Percentiles rank a stretch among this genome's conserved stretches.
These are phyloP conservation scores for Fraxinus latifolia DNA, from an alignment of 305 asterid species.

Conservation along the genomic window DNA sequence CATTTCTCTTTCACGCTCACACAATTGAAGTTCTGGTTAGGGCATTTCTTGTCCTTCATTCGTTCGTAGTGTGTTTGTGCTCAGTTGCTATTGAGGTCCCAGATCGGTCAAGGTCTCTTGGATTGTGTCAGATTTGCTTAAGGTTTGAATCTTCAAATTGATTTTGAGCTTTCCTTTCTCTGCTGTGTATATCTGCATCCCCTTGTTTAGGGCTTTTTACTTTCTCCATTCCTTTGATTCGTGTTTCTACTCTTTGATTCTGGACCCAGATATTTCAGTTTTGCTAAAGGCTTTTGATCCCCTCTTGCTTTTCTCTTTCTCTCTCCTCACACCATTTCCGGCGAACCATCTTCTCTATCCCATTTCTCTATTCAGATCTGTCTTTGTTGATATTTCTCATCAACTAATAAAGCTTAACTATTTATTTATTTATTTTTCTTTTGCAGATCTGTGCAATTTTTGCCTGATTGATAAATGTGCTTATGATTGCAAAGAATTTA, in stretches of 20 bases:
- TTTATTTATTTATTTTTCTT: background rate
- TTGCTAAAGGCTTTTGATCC: background rate
- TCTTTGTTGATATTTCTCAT: background rate
- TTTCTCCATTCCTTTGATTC: background rate
- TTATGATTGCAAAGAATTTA: background rate
- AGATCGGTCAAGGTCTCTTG: background rate
- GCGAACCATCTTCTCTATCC: background rate
- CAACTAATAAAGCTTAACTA: background rate
- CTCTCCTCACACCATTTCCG: background rate
- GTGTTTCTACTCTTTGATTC: background rate
- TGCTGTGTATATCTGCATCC: background rate
- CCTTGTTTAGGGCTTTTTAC: background rate
- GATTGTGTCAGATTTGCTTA: background rate
- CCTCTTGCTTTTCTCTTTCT: background rate
- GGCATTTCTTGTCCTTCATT: background rate
- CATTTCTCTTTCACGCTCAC: background rate
- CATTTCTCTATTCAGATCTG: background rate
- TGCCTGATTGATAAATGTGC: background rate
- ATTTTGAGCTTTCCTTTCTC: background rate
- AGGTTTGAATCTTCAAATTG: background rate
- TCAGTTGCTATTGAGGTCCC: background rate
- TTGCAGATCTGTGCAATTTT: background rate
- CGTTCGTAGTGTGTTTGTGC: background rate
- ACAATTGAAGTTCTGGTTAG: background rate
- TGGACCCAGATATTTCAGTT: background rate